phyloP scores from a whole-genome alignment of 192 early-diverging fungal species.

The Mortierella antarctica region DNA sequence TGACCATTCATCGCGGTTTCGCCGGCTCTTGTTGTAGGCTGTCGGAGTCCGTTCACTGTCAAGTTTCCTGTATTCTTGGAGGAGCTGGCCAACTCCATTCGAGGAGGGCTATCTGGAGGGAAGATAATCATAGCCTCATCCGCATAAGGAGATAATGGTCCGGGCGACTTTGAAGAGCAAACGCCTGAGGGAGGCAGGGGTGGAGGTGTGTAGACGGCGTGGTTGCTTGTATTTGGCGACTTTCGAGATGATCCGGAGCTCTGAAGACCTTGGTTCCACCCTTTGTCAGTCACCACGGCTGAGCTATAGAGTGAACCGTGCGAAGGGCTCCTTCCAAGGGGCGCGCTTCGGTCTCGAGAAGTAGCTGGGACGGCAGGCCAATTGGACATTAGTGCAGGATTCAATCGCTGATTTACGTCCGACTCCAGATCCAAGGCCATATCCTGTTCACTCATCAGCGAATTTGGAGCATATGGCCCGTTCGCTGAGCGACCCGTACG shows the following conservation, averaged over 20 bases:
- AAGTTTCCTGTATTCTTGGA: not conserved
- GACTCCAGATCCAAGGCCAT: conserved; percentile 27
- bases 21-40: not conserved
- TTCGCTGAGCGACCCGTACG: not conserved
- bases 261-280: no score
- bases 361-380: not conserved
- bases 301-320: no score
- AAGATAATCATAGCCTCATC: conserved; percentile 35
- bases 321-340: no score
- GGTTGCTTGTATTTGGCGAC: conserved; percentile 19
- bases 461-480: conserved; percentile 13
- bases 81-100: not conserved
- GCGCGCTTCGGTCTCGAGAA: no score
- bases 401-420: not conserved
- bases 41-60: not conserved
- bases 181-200: conserved; percentile 32
- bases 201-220: conserved; percentile 30
- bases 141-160: conserved; percentile 24
- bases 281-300: no score
- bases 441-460: conserved; percentile 41
- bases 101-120: conserved; percentile 26
- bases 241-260: not conserved
- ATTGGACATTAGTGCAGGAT: not conserved
- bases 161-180: not conserved
- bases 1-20: not conserved